These are phyloP conservation scores for Blumeria hordei DNA, from an alignment of 2,329 filamentous ascomycete species.

Conservation along the genomic window DNA sequence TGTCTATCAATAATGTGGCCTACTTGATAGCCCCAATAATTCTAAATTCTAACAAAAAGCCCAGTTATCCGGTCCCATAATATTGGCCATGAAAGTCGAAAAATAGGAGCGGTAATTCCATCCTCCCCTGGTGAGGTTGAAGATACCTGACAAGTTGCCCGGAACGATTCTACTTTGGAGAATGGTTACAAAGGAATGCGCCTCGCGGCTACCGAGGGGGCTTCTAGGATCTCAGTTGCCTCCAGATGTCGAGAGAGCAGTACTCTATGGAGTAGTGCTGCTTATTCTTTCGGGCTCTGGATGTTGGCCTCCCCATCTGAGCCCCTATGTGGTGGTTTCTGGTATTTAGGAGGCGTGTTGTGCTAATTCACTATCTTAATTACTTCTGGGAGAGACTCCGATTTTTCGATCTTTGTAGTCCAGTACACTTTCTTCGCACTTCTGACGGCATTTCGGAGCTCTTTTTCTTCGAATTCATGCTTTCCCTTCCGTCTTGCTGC, in stretches of 20 bases:
- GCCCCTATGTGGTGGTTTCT: neutral
- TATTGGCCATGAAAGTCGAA: neutral
- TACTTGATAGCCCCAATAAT: no score
- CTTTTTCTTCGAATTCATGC: neutral
- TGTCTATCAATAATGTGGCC: no score
- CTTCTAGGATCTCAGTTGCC: neutral
- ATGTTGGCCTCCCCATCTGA: neutral
- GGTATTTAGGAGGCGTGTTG: neutral
- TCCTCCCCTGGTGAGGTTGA: neutral
- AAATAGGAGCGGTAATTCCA: neutral
- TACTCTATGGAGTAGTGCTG: neutral
- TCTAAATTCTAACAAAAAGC: no score
- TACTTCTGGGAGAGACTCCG: no score
- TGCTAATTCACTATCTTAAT: neutral
- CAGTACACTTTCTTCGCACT: neutral
- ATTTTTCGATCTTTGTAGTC: neutral
- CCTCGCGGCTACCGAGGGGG: neutral
- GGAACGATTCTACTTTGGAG: neutral
- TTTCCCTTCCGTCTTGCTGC: neutral
- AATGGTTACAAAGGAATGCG: neutral
- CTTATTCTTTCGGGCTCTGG: neutral
- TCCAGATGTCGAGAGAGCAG: neutral
- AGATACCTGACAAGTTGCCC: neutral
- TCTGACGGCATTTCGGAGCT: neutral
- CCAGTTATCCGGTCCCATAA: no score